phyloP scores from a whole-genome alignment of 352 stramenopile genomes.

The Globisporangium cylindrosporum region DNA sequence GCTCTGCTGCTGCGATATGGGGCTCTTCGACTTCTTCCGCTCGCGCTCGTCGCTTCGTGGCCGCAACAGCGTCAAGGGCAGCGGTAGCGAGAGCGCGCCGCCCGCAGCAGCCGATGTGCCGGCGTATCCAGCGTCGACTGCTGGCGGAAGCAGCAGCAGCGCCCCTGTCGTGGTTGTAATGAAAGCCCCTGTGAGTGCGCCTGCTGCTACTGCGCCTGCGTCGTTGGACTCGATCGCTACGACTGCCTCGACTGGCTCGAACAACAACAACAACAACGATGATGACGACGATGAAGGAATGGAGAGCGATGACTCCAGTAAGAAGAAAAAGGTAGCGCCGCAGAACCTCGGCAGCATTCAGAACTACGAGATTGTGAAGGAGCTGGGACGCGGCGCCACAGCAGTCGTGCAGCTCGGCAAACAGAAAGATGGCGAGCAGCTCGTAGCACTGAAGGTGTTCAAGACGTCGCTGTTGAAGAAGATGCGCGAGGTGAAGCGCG shows the following conservation, averaged over 20 bases:
- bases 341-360: slow-evolving; percentile 39
- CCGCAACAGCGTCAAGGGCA: slow-evolving; percentile 24
- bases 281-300: slow-evolving; percentile 23
- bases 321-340: neutral
- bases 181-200: neutral
- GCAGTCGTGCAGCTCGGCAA: slow-evolving; percentile 77
- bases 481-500: slow-evolving; percentile 83
- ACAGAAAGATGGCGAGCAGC: slow-evolving; percentile 43
- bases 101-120: neutral
- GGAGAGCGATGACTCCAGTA: slow-evolving; percentile 13
- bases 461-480: slow-evolving; percentile 85
- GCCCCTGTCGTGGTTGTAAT: slow-evolving; percentile 22
- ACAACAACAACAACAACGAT: slow-evolving; percentile 28
- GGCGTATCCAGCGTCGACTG: neutral
- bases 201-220: slow-evolving; percentile 7
- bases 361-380: slow-evolving; percentile 80
- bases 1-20: slow-evolving; percentile 34
- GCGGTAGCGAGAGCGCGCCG: neutral
- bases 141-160: neutral
- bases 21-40: slow-evolving; percentile 80
- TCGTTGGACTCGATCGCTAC: slow-evolving; percentile 40
- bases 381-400: slow-evolving; percentile 77
- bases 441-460: slow-evolving; percentile 84
- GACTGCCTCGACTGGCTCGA: slow-evolving; percentile 35
- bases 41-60: slow-evolving; percentile 42